Evolutionary conservation across 139 green algal species (phyloP), one percentile per base, ranked within the genome.

Genomic region (Nannochloris sp.): DNA sequence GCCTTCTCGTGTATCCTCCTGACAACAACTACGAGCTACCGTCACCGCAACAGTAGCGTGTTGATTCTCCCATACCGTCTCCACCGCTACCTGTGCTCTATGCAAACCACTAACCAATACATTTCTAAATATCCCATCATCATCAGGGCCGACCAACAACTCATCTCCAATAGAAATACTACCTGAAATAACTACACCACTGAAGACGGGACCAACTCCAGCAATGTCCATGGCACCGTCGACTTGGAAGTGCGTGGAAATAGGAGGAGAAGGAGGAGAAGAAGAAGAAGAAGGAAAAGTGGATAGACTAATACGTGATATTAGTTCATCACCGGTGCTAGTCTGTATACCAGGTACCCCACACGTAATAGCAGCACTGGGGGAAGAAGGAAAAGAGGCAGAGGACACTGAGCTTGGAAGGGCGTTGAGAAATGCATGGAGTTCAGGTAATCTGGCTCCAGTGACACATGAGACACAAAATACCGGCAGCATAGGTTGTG

Each of bases 181-280:
- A 2, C 85, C 82, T 25, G 61, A 48, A 35, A 96, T 69, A 31
- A 89, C 70, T 7, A 78, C 90, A 34, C 89, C 89, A 8, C 74
- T 88, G 29, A 91, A 67, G 24, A 96, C 86, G 10, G 53, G 74
- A 14, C 88, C 89, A 31, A 93, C 86, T 9, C 76, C 75, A 24
- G 75, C 51, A 23, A 96, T 76, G 37, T 92, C 76, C 61, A 89
- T 92, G 1, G 70, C 83, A 8, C 82, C 61, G 36, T 91, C 82
- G 27, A 96, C 83, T 67, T 95, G 86, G 39, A 91, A 92, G 30
- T 85, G 80, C 0, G 74, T 75, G 30, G 12, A 27, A 60, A 47
- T 61, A 23, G 24, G 51, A 44, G 33, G n/a, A 23, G 19, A 29
- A 34, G 2, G 29, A 30, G 15, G 47, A 27, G 77, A 86, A 2